These are phyloP conservation scores for Penicillium sp. DNA, from an alignment of 2,329 filamentous ascomycete species.

Conservation along the genomic window DNA sequence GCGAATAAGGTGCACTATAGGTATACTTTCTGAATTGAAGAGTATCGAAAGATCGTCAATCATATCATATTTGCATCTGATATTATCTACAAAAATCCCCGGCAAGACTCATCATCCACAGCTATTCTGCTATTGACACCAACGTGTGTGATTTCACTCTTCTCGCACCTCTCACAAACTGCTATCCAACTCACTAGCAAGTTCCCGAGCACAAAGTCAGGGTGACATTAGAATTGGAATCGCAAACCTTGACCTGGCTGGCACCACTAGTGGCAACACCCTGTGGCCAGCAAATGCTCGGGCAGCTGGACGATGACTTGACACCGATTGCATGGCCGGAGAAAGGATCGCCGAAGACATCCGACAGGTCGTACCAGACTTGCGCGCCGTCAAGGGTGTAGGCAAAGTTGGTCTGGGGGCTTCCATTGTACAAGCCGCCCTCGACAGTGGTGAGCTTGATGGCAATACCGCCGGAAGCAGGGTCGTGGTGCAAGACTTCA, in stretches of 20 bases:
- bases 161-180: not conserved
- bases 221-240: conserved; percentile 27
- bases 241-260: conserved; percentile 35
- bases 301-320: conserved; percentile 38
- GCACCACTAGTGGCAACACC: conserved; percentile 31
- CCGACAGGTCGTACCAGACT: conserved; percentile 48
- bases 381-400: conserved; percentile 36
- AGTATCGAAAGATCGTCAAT: not conserved
- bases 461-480: conserved; percentile 41
- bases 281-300: conserved; percentile 34
- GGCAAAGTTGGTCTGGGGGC: conserved; percentile 45
- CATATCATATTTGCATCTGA: not conserved
- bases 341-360: conserved; percentile 50
- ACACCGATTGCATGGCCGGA: conserved; percentile 29
- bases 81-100: not conserved
- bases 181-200: conserved; percentile 21
- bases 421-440: conserved; percentile 37
- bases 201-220: conserved; percentile 33
- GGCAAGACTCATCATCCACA: no score
- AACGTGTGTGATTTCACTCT: not conserved
- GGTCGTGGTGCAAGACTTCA: conserved; percentile 40
- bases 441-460: conserved; percentile 42
- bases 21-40: no score
- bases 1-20: no score
- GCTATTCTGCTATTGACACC: no score